Percentiles rank a stretch among this genome's conserved stretches.
Conservation (phyloP, 2,329 filamentous ascomycete genomes). For the Chaetoscypha palmicola region DNA sequence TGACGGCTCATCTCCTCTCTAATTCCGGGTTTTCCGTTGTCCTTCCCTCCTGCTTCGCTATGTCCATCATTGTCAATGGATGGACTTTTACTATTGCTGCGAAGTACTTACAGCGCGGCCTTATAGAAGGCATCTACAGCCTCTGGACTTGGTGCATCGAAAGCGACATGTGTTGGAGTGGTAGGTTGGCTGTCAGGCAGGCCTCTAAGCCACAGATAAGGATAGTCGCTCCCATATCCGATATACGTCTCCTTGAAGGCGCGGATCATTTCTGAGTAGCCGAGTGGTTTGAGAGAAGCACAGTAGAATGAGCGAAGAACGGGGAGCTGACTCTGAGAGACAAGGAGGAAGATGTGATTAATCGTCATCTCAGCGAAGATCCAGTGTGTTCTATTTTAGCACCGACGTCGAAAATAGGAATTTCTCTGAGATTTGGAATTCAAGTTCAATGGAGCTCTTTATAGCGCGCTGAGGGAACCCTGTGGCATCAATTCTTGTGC, state of each 20-base stretch:
- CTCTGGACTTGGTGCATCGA: conserved; percentile 13
- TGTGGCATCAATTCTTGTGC: no score
- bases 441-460: no score
- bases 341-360: conserved; percentile 16
- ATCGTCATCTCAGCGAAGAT: conserved; percentile 18
- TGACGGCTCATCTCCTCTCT: conserved; percentile 14
- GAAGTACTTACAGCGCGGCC: conserved; percentile 10
- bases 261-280: conserved; percentile 13
- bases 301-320: conserved; percentile 13
- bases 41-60: conserved; percentile 14
- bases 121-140: conserved; percentile 14
- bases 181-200: conserved; percentile 6
- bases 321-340: conserved; percentile 6
- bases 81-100: neutral
- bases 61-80: neutral
- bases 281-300: conserved; percentile 10
- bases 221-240: conserved; percentile 17
- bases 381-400: no score
- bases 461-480: no score
- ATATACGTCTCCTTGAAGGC: conserved; percentile 7
- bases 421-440: no score
- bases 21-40: conserved; percentile 19
- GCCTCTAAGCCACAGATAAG: conserved; percentile 17
- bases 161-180: conserved; percentile 15
- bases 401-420: no score